These are phyloP conservation scores for Neoarthrinium moseri DNA, from an alignment of 2,329 filamentous ascomycete species.

Conservation along the genomic window DNA sequence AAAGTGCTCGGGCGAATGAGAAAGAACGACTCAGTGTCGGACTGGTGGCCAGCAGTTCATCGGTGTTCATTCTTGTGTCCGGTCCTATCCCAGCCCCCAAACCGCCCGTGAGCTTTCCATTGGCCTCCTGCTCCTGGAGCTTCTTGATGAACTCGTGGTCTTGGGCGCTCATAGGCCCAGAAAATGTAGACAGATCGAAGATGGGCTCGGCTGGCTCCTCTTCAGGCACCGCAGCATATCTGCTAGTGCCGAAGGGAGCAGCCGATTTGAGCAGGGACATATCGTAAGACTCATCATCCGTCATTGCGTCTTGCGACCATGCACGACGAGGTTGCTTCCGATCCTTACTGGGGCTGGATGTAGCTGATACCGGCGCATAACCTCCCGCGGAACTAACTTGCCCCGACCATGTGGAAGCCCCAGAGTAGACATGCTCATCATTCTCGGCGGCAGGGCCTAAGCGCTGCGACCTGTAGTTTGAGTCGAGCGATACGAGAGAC, in stretches of 20 bases:
- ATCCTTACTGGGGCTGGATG: conserved; percentile 13
- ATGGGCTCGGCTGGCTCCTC: conserved; percentile 27
- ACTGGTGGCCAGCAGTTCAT: conserved; percentile 44
- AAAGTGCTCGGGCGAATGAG: conserved; percentile 40
- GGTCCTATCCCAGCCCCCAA: conserved; percentile 53
- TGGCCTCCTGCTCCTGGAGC: conserved; percentile 52
- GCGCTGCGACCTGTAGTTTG: conserved; percentile 20
- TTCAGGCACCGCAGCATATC: conserved; percentile 24
- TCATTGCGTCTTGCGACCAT: conserved; percentile 23
- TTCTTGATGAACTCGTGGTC: conserved; percentile 43
- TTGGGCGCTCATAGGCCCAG: conserved; percentile 43
- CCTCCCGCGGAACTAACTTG: conserved; percentile 16
- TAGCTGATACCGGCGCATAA: conserved; percentile 19
- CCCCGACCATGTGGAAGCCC: conserved; percentile 14
- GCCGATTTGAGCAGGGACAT: conserved; percentile 27
- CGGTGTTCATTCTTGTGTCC: conserved; percentile 44
- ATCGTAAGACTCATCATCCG: conserved; percentile 29
- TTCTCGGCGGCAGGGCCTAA: conserved; percentile 9
- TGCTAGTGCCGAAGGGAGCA: conserved; percentile 29
- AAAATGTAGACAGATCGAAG: conserved; percentile 45
- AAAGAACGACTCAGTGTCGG: conserved; percentile 33
- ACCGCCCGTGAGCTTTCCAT: conserved; percentile 56
- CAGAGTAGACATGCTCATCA: conserved; percentile 14
- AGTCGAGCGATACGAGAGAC: conserved; percentile 29
- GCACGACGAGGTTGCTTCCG: conserved; percentile 22